These are phyloP conservation scores for Lablab purpureus DNA, from an alignment of 306 rosid species.

Conservation along the genomic window DNA sequence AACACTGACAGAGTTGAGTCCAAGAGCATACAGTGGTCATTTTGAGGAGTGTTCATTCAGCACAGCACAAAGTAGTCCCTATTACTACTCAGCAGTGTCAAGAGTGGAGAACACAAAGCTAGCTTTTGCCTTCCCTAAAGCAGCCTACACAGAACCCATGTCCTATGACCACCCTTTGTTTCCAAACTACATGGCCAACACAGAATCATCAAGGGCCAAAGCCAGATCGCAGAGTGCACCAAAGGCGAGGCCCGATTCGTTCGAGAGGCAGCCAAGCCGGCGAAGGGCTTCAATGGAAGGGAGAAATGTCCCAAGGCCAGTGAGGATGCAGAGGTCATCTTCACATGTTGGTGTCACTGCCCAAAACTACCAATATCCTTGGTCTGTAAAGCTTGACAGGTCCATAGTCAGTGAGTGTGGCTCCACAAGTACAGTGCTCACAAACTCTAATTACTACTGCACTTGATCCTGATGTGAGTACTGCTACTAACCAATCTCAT, in stretches of 20 bases:
- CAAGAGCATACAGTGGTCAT: conserved; percentile 71
- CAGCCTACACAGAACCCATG: conserved; percentile 62
- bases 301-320: conserved; percentile 79
- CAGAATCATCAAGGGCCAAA: conserved; percentile 92
- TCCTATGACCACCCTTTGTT: conserved; percentile 66
- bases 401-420: conserved; percentile 86
- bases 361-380: conserved; percentile 75
- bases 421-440: conserved; percentile 72
- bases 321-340: conserved; percentile 90
- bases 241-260: conserved; percentile 76
- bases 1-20: conserved; percentile 69
- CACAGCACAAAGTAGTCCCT: conserved; percentile 78
- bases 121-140: conserved; percentile 67
- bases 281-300: conserved; percentile 77
- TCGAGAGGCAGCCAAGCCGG: conserved; percentile 77
- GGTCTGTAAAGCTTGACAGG: conserved; percentile 81
- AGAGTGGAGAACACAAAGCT: conserved; percentile 59
- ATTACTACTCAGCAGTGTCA: conserved; percentile 64
- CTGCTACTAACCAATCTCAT: conserved; percentile 24
- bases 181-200: conserved; percentile 95
- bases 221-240: conserved; percentile 93
- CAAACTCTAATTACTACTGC: conserved; percentile 72
- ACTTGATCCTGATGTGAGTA: conserved; percentile 70
- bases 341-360: conserved; percentile 79
- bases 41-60: conserved; percentile 69